Evolutionary conservation across 2,329 filamentous ascomycete genomes (phyloP), one percentile per base, ranked within the genome.

Genomic region (Ophiostoma sp.): DNA sequence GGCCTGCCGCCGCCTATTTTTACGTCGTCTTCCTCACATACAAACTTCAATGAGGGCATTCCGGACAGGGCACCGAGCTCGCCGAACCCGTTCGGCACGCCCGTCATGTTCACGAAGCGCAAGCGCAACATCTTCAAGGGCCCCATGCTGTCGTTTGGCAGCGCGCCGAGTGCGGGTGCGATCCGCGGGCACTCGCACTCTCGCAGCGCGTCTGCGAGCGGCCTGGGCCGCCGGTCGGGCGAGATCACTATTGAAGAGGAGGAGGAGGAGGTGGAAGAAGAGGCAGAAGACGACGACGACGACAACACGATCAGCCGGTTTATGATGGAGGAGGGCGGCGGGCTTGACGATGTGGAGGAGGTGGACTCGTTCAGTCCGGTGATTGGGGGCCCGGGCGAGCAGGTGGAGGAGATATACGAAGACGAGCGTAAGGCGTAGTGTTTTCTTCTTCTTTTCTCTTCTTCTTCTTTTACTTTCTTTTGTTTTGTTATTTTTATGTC

Each of bases 101-200:
- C 77, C 1, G 84, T 95, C 0, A 82, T 93, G 64, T 96, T 95
- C 76, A 92, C 92, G 1, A 93, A 93, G 77, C 82, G 92, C 71
- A 96, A 94, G 80, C 86, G 90, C 71, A 92, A 88, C 70, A 79
- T 94, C 1, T 95, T 96, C 82, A 94, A 94, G 77, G 92, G 92
- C 0, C 92, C 92, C 0, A 88, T 88, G 79, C 80, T 90, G 39
- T 85, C 86, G 73, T 81, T 89, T 66, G 83, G 82, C 69, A 80
- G 76, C 71, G 17, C 8, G 8, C 23, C 76, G 27, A 78, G 15
- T 76, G 79, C 41, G 1, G 36, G 35, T 20, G 52, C 64, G 39
- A 67, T 65, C 4, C 68, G 68, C 17, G 69, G 70, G 0, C 77
- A 79, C 31, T 78, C 82, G 69, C 80, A 86, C 75, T 81, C 83